Percentiles rank a stretch among this genome's conserved stretches.
These are phyloP conservation scores for Pestalotiopsis fici DNA, from an alignment of 2,329 filamentous ascomycete genomes.

Conservation along the genomic window DNA sequence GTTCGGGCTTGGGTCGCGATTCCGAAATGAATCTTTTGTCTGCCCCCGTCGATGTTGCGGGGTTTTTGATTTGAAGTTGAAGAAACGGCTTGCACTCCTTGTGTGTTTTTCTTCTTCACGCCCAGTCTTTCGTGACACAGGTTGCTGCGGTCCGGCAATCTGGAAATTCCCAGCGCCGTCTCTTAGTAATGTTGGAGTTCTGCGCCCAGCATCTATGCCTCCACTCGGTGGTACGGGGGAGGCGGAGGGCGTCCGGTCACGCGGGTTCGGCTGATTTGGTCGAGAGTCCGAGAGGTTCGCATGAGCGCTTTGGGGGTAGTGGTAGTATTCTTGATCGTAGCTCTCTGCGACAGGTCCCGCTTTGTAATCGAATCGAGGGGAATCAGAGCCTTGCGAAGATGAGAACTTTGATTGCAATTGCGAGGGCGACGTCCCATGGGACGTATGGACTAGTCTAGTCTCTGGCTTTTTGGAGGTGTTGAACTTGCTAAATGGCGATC, in stretches of 20 bases:
- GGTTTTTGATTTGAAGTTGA: constrained; percentile 28
- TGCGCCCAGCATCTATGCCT: neutral
- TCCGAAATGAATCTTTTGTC: neutral
- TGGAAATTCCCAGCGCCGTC: constrained; percentile 5
- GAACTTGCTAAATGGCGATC: constrained; percentile 32
- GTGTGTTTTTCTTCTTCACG: constrained; percentile 30
- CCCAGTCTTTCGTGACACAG: constrained; percentile 2
- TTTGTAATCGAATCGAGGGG: constrained; percentile 13
- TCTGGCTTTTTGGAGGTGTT: constrained; percentile 25
- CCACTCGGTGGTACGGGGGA: neutral
- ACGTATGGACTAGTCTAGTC: constrained; percentile 9
- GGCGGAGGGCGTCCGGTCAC: neutral
- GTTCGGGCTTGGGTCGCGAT: constrained; percentile 15
- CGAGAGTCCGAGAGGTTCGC: neutral
- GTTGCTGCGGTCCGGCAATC: neutral
- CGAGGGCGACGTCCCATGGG: constrained; percentile 4
- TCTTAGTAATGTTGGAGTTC: neutral
- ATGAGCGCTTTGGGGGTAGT: constrained; percentile 8
- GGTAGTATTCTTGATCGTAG: constrained; percentile 10
- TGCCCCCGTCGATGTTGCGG: constrained; percentile 11
- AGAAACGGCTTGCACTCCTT: constrained; percentile 32
- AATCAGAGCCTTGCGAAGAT: neutral
- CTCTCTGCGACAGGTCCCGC: constrained; percentile 9
- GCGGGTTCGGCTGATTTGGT: constrained; percentile 5
- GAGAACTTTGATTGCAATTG: constrained; percentile 10